These are phyloP conservation scores for Terana coerulea DNA, from an alignment of 768 basidiomycete species.

Conservation along the genomic window DNA sequence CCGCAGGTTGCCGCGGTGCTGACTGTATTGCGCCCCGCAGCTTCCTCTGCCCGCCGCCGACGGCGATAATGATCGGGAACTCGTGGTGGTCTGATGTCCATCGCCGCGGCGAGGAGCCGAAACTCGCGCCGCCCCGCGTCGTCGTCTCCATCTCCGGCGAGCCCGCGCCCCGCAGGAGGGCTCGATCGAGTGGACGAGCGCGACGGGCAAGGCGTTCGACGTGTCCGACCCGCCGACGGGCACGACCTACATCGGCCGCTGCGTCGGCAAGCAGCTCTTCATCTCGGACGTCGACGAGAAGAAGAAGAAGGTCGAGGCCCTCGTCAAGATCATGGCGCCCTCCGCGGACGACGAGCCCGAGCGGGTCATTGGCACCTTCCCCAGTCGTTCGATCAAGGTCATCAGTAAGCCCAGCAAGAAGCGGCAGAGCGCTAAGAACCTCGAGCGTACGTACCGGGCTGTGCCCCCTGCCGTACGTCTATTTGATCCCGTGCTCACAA, in stretches of 20 bases:
- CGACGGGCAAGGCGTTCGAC: conserved; percentile 82
- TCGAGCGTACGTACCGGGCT: conserved; percentile 65
- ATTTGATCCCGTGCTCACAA: conserved; percentile 13
- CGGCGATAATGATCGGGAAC: conserved; percentile 90
- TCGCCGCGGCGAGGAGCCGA: conserved; percentile 70
- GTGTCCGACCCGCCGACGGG: conserved; percentile 73
- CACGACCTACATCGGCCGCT: conserved; percentile 88
- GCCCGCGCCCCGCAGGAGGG: conserved; percentile 80
- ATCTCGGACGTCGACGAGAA: conserved; percentile 95
- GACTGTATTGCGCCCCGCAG: conserved; percentile 29
- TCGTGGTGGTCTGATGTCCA: conserved; percentile 90
- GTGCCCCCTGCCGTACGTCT: conserved; percentile 12
- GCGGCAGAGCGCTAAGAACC: conserved; percentile 88
- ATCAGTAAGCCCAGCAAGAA: conserved; percentile 99
- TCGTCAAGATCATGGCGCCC: conserved; percentile 84
- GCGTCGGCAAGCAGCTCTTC: conserved; percentile 92
- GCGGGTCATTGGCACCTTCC: conserved; percentile 83
- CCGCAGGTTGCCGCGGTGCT: background rate
- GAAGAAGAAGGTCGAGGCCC: conserved; percentile 92
- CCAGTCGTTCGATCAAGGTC: conserved; percentile 94
- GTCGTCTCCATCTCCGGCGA: conserved; percentile 92
- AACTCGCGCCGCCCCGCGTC: conserved; percentile 74
- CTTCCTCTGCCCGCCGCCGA: conserved; percentile 91
- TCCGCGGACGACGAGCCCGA: conserved; percentile 78
- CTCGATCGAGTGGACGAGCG: conserved; percentile 82